These are phyloP conservation scores for Aureobasidium namibiae DNA, from an alignment of 2,329 filamentous ascomycete genomes.

Conservation along the genomic window DNA sequence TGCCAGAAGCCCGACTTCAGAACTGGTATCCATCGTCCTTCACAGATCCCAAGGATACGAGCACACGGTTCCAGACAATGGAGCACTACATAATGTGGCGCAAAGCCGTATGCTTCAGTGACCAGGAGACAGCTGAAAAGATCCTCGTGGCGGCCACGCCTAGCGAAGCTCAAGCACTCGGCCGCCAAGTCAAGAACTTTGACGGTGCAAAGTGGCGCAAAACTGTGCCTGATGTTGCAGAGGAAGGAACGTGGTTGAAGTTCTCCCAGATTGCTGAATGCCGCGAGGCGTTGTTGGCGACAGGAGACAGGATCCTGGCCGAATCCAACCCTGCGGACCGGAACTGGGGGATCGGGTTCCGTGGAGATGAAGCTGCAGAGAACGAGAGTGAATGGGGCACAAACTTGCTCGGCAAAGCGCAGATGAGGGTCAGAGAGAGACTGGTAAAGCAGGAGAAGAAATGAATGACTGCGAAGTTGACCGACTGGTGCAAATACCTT, in stretches of 20 bases:
- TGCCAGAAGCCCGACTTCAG: slow-evolving; percentile 19
- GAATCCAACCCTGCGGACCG: slow-evolving; percentile 30
- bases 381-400: slow-evolving; percentile 25
- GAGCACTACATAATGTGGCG: slow-evolving; percentile 30
- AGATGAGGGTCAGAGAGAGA: slow-evolving; percentile 27
- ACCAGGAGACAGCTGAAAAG: slow-evolving; percentile 21
- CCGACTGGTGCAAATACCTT: background rate
- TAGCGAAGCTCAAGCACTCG: slow-evolving; percentile 23
- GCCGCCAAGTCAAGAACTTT: slow-evolving; percentile 27
- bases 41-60: slow-evolving; percentile 11
- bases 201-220: slow-evolving; percentile 22
- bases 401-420: slow-evolving; percentile 27
- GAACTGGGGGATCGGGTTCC: slow-evolving; percentile 30
- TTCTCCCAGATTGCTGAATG: slow-evolving; percentile 26
- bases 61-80: slow-evolving; percentile 16
- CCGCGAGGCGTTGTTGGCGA: slow-evolving; percentile 22
- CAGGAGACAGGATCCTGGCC: slow-evolving; percentile 24
- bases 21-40: slow-evolving; percentile 21
- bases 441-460: slow-evolving; percentile 17
- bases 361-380: slow-evolving; percentile 23
- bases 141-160: slow-evolving; percentile 21
- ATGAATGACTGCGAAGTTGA: background rate
- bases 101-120: slow-evolving; percentile 28
- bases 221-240: slow-evolving; percentile 23
- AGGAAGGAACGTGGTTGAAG: slow-evolving; percentile 27